phyloP scores from a whole-genome alignment of 495 filamentous ascomycete genomes.

The Hyphodiscus hymeniophilus region DNA sequence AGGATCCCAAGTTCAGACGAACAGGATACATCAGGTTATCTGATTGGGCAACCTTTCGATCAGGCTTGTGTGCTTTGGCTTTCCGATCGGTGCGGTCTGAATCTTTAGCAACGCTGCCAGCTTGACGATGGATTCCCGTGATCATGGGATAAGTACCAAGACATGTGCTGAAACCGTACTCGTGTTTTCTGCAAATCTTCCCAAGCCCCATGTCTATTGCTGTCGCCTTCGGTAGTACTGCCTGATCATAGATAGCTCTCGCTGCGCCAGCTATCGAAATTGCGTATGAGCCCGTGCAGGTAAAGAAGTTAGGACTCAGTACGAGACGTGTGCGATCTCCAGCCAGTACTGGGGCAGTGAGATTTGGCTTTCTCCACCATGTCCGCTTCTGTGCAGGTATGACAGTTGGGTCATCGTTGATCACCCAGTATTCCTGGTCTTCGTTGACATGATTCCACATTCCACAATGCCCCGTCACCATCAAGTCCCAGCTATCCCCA shows the following conservation, averaged over 20 bases:
- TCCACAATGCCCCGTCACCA: conserved; percentile 34
- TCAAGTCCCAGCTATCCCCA: conserved; percentile 33
- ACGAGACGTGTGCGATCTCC: background rate
- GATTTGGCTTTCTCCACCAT: background rate
- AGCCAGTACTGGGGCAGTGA: background rate
- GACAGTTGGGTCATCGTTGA: background rate
- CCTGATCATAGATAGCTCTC: background rate
- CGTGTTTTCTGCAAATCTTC: background rate
- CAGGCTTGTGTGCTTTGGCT: background rate
- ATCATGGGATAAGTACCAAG: background rate
- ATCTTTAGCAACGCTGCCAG: background rate
- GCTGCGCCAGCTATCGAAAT: background rate
- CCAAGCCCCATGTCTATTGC: background rate
- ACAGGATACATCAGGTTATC: background rate
- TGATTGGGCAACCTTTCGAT: background rate
- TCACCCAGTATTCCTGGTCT: background rate
- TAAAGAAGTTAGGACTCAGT: background rate
- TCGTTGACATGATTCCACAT: background rate
- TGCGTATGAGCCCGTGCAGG: background rate
- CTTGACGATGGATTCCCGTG: background rate
- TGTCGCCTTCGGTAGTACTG: background rate
- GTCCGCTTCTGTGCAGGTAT: background rate
- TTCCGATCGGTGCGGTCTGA: background rate
- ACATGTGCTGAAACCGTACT: background rate
- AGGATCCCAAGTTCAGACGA: background rate